Conservation (phyloP, 1,284 basidiomycete species). For the Austroboletus novae-zelandiae region DNA sequence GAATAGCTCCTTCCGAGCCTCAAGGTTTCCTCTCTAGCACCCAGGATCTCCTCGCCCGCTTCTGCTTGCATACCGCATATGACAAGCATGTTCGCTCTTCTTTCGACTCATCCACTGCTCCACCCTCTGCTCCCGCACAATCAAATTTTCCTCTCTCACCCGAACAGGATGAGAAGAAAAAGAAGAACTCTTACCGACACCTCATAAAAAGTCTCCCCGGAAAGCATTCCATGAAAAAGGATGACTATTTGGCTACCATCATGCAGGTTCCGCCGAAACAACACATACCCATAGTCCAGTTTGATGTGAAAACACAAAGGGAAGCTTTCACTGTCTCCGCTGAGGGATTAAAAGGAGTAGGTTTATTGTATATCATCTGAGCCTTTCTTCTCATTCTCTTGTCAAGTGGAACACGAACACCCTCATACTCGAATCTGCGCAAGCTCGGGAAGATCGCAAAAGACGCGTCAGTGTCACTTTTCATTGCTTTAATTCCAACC, state of each 20-base stretch:
- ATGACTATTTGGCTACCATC: conserved; percentile 63
- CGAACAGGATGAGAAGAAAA: conserved; percentile 67
- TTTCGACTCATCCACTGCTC: conserved; percentile 23
- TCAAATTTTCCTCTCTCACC: conserved; percentile 40
- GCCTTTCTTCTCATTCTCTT: conserved; percentile 19
- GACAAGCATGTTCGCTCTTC: conserved; percentile 70
- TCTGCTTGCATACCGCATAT: conserved; percentile 65
- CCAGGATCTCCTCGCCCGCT: conserved; percentile 69
- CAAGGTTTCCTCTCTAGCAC: conserved; percentile 60
- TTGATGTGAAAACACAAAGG: conserved; percentile 63
- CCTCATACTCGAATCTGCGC: conserved; percentile 65
- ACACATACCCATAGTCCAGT: conserved; percentile 58
- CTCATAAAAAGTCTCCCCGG: conserved; percentile 75
- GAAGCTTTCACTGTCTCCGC: conserved; percentile 72
- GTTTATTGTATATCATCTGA: conserved; percentile 31
- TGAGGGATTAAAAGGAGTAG: conserved; percentile 73
- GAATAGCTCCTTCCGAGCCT: conserved; percentile 37
- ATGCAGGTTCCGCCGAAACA: conserved; percentile 73
- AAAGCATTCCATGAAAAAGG: conserved; percentile 81
- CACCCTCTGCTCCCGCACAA: conserved; percentile 29
- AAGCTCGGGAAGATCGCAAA: conserved; percentile 76
- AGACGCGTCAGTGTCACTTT: conserved; percentile 54
- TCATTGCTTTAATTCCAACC: conserved; percentile 6
- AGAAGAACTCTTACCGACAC: conserved; percentile 74
- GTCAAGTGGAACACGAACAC: conserved; percentile 65